Evolutionary conservation across 1,284 basidiomycete genomes (phyloP).

Genomic region (Sporisorium graminicola): DNA sequence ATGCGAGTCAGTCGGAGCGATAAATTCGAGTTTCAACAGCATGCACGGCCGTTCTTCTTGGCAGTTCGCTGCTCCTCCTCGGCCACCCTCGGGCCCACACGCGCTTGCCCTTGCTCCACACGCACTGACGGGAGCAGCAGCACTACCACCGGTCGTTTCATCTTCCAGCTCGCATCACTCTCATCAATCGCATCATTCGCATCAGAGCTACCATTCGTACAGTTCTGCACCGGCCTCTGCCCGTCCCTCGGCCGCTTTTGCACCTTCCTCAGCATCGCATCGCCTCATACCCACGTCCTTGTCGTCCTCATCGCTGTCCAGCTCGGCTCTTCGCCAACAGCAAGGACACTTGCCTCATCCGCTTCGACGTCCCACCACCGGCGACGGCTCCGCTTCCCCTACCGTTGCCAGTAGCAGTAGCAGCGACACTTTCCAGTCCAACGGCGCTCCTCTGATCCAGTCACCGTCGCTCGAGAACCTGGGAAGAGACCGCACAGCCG

Average conservation of each 20-base stretch:
- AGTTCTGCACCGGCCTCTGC: slow-evolving; percentile 7
- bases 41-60: slow-evolving; percentile 17
- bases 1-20: slow-evolving; percentile 14
- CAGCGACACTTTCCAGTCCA: slow-evolving; percentile 7
- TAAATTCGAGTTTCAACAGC: slow-evolving; percentile 2
- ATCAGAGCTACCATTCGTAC: slow-evolving; percentile 6
- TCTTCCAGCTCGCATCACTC: slow-evolving; percentile 24
- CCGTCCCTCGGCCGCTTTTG: slow-evolving; percentile 4
- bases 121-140: slow-evolving; percentile 1
- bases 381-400: slow-evolving; percentile 14
- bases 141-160: neutral
- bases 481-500: neutral
- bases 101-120: slow-evolving; percentile 17
- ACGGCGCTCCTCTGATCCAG: slow-evolving; percentile 7
- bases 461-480: slow-evolving; percentile 17
- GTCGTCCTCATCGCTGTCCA: slow-evolving; percentile 5
- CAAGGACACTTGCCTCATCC: slow-evolving; percentile 3
- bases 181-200: slow-evolving; percentile 25
- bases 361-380: slow-evolving; percentile 11
- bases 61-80: slow-evolving; percentile 9
- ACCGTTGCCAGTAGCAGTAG: slow-evolving; percentile 1
- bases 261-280: slow-evolving; percentile 12
- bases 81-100: slow-evolving; percentile 23
- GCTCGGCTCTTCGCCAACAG: slow-evolving; percentile 15
- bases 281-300: slow-evolving; percentile 8